phyloP scores from a whole-genome alignment of 179 eudicot species.

The Drosera spatulata region DNA sequence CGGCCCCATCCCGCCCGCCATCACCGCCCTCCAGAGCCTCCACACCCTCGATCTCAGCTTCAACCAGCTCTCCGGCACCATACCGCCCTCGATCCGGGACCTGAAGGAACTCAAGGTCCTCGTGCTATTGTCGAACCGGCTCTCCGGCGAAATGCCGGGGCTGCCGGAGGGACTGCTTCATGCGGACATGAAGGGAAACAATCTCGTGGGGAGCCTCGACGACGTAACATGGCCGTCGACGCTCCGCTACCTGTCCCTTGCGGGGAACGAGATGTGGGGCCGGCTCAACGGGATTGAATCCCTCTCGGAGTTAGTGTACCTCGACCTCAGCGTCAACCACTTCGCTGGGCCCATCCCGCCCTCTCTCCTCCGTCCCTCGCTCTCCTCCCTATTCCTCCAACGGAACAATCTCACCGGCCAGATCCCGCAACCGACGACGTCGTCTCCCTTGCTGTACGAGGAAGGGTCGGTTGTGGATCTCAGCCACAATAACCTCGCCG shows the following conservation, averaged over 20 bases:
- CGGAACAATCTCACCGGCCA: conserved; percentile 48
- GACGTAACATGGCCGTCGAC: conserved; percentile 28
- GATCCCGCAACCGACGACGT: conserved; percentile 8
- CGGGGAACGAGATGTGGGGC: conserved; percentile 50
- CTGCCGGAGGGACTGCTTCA: conserved; percentile 30
- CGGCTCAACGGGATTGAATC: conserved; percentile 27
- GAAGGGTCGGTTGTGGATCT: conserved; percentile 45
- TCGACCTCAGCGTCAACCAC: conserved; percentile 52
- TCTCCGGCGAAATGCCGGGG: conserved; percentile 31
- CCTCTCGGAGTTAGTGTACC: conserved; percentile 33
- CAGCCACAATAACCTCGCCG: conserved; percentile 44
- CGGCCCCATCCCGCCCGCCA: conserved; percentile 31
- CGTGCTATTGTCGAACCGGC: conserved; percentile 31
- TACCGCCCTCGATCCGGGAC: conserved; percentile 23
- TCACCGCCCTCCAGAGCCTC: conserved; percentile 19
- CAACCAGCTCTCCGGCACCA: conserved; percentile 36
- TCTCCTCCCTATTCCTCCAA: conserved; percentile 34
- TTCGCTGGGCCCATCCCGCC: conserved; percentile 51
- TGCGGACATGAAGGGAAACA: conserved; percentile 36
- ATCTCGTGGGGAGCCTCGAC: conserved; percentile 22
- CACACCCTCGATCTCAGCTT: conserved; percentile 58
- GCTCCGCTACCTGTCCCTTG: conserved; percentile 48
- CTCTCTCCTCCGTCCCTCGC: conserved; percentile 22
- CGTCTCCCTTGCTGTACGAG: conserved; percentile 2
- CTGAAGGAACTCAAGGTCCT: conserved; percentile 25